Base-by-base conservation (phyloP, 257 asterid species). In the Ligustrum vulgare region DNA sequence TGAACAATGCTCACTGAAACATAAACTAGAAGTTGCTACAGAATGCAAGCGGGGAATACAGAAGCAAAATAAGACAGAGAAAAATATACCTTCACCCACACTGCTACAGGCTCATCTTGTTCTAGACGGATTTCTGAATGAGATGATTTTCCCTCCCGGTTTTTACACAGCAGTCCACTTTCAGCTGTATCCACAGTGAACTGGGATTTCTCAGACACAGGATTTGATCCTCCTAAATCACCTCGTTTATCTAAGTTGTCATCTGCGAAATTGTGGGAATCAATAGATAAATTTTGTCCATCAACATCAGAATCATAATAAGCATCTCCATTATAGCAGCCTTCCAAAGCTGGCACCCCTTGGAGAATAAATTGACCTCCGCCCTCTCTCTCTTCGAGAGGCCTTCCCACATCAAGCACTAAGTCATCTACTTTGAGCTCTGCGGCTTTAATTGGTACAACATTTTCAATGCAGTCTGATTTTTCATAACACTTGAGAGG, bases 41-140 rank as follows among this genome's bases (percentile, higher is more conserved):
- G 56, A 71, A 51, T 69, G 37, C 72, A 67, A 65, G 47, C 56
- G 35, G 34, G 18, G 39, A 76, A 79, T 60, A 15, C 64, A 28
- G 11, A 67, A 20, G 23, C 73, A 49, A 45, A 45, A 76, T 35
- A 67, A 72, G 62, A 37, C 22, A 69, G 74, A 75, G 35, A 25
- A 69, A 25, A 69, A 51, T 67, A 43, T 84, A 95, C 99, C 98
- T 95, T 95, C 60, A 93, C 98, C 99, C 99, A 95, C 71, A 95
- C 97, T 23, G 99, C 97, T 74, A 84, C 82, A 66, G 97, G 84
- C 70, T 89, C 93, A 76, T 86, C 98, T 70, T 73, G 82, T 84
- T 88, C 94, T n/a, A 89, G 78, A 75, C 78, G 83, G 60, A 82
- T 80, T 72, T 81, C 90, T 0, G 84, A 77, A 69, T 69, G 83